Evolutionary conservation across 768 basidiomycete genomes (phyloP).

Genomic region (Termitomyces sp.): DNA sequence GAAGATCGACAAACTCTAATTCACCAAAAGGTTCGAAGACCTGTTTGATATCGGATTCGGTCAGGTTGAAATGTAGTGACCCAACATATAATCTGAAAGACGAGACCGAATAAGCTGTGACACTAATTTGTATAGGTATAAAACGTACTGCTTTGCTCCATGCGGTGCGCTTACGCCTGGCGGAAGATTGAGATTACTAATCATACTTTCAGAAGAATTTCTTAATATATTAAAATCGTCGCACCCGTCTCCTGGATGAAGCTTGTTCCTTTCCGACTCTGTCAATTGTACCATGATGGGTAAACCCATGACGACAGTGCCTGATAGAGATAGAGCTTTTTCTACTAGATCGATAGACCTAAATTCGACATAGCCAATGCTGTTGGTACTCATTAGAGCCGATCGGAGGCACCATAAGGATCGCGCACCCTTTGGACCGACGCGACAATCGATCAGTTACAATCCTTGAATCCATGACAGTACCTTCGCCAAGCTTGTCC

Average conservation of each 20-base stretch:
- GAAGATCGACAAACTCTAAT: constrained; percentile 97
- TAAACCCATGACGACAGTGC: constrained; percentile 96
- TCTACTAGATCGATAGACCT: constrained; percentile 85
- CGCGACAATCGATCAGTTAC: constrained; percentile 93
- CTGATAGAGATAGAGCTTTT: constrained; percentile 83
- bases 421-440: constrained; percentile 90
- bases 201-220: constrained; percentile 9
- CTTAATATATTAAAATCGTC: constrained; percentile 17
- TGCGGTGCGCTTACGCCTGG: constrained; percentile 81
- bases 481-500: constrained; percentile 88
- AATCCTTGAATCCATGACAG: constrained; percentile 93
- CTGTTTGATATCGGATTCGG: constrained; percentile 96
- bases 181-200: constrained; percentile 73
- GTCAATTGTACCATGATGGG: constrained; percentile 96
- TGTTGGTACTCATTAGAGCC: constrained; percentile 22
- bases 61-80: constrained; percentile 93
- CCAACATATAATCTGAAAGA: constrained; percentile 89
- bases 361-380: constrained; percentile 98
- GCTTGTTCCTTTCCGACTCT: constrained; percentile 90
- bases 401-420: neutral
- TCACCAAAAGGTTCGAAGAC: constrained; percentile 99
- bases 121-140: neutral
- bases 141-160: constrained; percentile 75
- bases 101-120: neutral
- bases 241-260: constrained; percentile 85